Base-by-base conservation (phyloP, 495 filamentous ascomycete species). In the Penicillium fimorum region DNA sequence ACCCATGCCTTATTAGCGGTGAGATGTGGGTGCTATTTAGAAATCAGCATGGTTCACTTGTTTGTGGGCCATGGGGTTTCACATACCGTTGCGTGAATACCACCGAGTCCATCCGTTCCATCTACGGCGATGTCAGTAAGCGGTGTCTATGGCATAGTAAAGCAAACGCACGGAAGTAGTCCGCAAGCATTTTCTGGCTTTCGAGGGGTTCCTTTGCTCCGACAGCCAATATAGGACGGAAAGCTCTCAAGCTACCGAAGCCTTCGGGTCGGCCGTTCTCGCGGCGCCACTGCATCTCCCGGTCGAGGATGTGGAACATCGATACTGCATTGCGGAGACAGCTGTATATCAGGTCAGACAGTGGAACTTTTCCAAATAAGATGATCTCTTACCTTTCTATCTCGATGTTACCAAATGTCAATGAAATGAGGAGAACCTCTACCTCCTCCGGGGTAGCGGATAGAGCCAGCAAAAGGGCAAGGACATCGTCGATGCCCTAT, bases 341-440 rank as follows among this genome's bases (percentile, higher is more conserved):
- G 69, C 89, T 93, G 60, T 17, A 40, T 2, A 18, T 8, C 4
- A 29, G 6, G 59, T 30, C 62, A 53, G 11, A 43, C 3, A 4
- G 0, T 25, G 11, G 10, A 24, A 30, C 15, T 4, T 33, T 27
- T 17, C 1, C 8, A 43, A 43, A 37, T 35, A 17, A 2, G 2
- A 12, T 12, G 13, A 33, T 6, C 7, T 57, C 58, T 50, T 70
- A 88, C 87, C 82, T 89, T 57, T 90, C 82, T 18, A 96, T 83
- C 59, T 90, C 84, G 35, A 96, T 86, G 63, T 99, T 99, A 29
- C 94, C 94, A 69, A 92, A 96, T 0, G 90, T 96, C 42, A 97
- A 80, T 0, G 92, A 96, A 35, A 99, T 84, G 56, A 99, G 76
- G n/a, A 88, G 70, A 24, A 97, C 77, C 65, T 97, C 90, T 17